Evolutionary conservation across 768 basidiomycete species (phyloP).

Genomic region (Rhodotorula toruloides): DNA sequence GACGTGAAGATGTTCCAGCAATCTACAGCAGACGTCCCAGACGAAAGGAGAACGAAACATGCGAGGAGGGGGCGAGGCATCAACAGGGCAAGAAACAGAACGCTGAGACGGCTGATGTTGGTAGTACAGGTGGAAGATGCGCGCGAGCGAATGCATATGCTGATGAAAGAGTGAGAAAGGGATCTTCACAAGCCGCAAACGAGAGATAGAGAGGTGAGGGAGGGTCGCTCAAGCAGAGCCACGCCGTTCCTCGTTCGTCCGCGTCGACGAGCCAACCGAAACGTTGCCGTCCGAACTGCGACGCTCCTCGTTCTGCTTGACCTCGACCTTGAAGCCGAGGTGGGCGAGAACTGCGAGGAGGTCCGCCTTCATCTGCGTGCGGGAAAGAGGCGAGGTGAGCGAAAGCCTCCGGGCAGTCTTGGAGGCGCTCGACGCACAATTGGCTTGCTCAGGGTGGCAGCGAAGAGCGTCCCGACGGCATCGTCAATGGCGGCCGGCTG

Average conservation of each 20-base stretch:
- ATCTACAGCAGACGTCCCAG: no score
- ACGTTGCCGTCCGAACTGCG: constrained; percentile 7
- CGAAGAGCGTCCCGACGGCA: constrained; percentile 41
- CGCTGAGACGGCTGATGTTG: neutral
- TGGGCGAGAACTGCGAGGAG: constrained; percentile 34
- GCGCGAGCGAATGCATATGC: no score
- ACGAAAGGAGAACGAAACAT: no score
- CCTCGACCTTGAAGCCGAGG: constrained; percentile 39
- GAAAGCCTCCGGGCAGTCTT: no score
- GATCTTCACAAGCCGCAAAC: neutral
- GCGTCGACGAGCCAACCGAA: neutral
- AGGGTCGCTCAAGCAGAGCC: neutral
- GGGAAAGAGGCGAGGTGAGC: neutral
- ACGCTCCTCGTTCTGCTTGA: constrained; percentile 16
- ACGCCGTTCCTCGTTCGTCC: neutral
- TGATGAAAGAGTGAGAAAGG: no score
- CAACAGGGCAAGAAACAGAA: no score
- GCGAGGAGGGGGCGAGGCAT: no score
- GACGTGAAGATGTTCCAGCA: no score
- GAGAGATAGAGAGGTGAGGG: neutral
- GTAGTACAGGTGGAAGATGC: neutral
- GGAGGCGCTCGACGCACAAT: neutral
- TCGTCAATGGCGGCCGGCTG: constrained; percentile 36
- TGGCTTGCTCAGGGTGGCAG: constrained; percentile 35
- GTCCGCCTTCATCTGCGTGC: constrained; percentile 35